Base-by-base conservation (phyloP, 106 monocot genomes). In the Dioscorea alata region DNA sequence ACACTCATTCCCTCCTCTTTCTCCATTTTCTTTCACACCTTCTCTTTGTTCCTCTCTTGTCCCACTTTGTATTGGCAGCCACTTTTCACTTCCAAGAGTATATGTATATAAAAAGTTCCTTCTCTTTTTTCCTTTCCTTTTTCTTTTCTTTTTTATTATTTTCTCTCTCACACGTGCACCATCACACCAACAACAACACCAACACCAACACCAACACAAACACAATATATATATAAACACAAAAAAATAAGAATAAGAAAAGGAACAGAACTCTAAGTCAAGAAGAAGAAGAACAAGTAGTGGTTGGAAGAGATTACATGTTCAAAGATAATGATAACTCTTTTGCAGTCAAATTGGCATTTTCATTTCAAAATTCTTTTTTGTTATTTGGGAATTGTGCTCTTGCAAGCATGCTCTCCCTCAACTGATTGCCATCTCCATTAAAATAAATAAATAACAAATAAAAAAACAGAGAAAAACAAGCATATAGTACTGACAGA, bases 1-100 rank as follows among this genome's bases (percentile, higher is more conserved):
- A 57, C 58, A 13, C 23, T 65, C 65, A 58, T 67, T 48, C 59
- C 28, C 71, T 19, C 25, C 57, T 21, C 23, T 59, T 21, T 59
- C 23, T 23, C 19, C 22, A 22, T 59, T 12, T 22, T 22, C 59
- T 12, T 21, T 23, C 28, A 68, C 79, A 32, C 33, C 64, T 65
- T 59, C 81, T 32, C 73, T 81, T 68, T 78, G 60, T 74, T 67
- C 76, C 22, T 1, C 60, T 54, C 62, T 16, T 19, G 42, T 42
- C 42, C 42, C 42, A 42, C 42, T 42, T 42, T 42, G 42, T 42
- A 42, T 42, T 42, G 42, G 42, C 42, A 42, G 42, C 42, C 19
- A 54, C 19, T 19, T 54, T 19, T 54, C 54, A 18, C 12, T 28
- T 28, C 28, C 1, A 28, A 28, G 28, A 28, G 28, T 3, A 28